Base-by-base conservation (phyloP, 1,139 yeast genomes). In the Yarrowia galli region DNA sequence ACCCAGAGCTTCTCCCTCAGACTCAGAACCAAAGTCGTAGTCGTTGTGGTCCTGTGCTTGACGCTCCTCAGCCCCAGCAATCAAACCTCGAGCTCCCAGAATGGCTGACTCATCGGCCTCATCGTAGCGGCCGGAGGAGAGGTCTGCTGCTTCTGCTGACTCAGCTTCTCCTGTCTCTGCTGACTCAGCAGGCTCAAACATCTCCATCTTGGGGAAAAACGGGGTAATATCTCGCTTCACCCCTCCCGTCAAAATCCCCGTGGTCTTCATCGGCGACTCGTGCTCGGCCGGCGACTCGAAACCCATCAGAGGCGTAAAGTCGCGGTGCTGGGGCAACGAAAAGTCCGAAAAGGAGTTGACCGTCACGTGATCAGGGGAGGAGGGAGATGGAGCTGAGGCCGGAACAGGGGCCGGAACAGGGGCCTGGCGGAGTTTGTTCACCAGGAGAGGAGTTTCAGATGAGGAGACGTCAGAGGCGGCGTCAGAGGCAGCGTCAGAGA, bases 221-320 rank as follows among this genome's bases (percentile, higher is more conserved):
- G 61, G 61, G 6, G 61, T 54, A 25, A 54, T 54, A 20, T 54
- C 61, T 2, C 61, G 46, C 20, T 54, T 54, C 48, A 40, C 48
- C 9, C 23, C 36, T 13, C 36, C 9, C 4, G 61, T 25, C 16
- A 54, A 48, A 54, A 40, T 54, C 2, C 61, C 61, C 13, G 61
- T 54, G 48, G 61, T 54, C 61, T 54, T 54, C 46, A 54, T 38
- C 25, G 61, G 61, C 9, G 61, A 54, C 13, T 54, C 61, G 23
- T 54, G 61, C 36, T 54, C 61, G 18, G 61, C 61, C 13, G 64
- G 51, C 22, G 64, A 58, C 64, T 58, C 64, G 10, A 28, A 58
- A 18, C 51, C 64, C 64, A 43, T 58, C 16, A 58, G 64, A 58
- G 64, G 64, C 20, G 64, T 58, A 10, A 58, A 58, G 32, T 58